Base-by-base conservation (phyloP, 192 early-diverging fungal species). In the Irineochytrium annulatum region DNA sequence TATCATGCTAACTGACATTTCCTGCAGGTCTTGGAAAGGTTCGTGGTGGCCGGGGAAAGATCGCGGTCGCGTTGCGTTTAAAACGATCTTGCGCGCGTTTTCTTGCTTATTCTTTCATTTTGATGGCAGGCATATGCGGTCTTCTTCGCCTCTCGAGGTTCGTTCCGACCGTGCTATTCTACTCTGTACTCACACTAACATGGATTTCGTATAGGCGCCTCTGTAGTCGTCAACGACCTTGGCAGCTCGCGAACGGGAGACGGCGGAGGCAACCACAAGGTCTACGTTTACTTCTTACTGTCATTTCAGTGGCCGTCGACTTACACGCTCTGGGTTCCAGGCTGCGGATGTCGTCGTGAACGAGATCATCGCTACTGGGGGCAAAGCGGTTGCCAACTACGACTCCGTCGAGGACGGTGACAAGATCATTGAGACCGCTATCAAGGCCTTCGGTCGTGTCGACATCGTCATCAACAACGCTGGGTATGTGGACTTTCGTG, bases 391-490 rank as follows among this genome's bases (percentile, higher is more conserved):
- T 19, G 91, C 94, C 52, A 93, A 95, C 82, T 94, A 97, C 78
- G 86, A 96, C 78, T 95, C 94, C 59, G 97, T 99, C 28, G 88
- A 95, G 45, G 89, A 94, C 52, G 97, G 97, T 57, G 93, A 91
- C 55, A 94, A 93, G 84, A 99, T 99, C 69, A 89, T 99, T 20
- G 91, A 93, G 65, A 94, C 94, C 3, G 97, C 97, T 2, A 73
- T 99, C 65, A 87, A 91, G 78, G 90, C 91, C 17, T 99, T 92
- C 69, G 95, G 95, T 4, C 86, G 89, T 35, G 78, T 99, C 55
- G 97, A 99, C 70, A 84, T 99, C 43, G 72, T 99, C 44, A 89
- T 99, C 74, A 97, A 97, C 77, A 99, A 99, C 72, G 96, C 96
- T 17, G 95, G 94, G 71, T 76, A 39, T 13, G n/a, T n/a, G n/a